phyloP scores from a whole-genome alignment of 2,329 filamentous ascomycete genomes.

The Madurella fahalii region DNA sequence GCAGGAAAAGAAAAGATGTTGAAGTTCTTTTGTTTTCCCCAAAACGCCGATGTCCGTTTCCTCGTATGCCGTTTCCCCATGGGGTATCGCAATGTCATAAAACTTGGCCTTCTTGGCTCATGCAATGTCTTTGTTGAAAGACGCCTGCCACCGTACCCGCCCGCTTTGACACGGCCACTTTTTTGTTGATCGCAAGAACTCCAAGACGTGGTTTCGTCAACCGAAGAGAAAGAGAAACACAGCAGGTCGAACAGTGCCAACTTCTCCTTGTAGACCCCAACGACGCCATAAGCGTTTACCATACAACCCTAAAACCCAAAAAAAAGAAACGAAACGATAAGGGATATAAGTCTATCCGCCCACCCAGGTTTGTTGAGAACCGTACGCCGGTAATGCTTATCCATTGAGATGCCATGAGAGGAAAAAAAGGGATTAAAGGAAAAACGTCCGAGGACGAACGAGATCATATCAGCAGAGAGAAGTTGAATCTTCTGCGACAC shows the following conservation, averaged over 20 bases:
- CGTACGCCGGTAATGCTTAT: conserved; percentile 33
- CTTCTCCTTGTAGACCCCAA: conserved; percentile 6
- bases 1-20: conserved; percentile 34
- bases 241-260: conserved; percentile 12
- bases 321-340: conserved; percentile 17
- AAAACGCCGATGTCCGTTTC: conserved; percentile 31
- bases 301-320: conserved; percentile 19
- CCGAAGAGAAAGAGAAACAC: conserved; percentile 18
- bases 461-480: conserved; percentile 27
- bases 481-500: conserved; percentile 32
- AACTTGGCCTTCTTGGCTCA: conserved; percentile 28
- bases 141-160: conserved; percentile 25
- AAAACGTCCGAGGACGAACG: conserved; percentile 21
- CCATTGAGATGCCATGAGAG: conserved; percentile 22
- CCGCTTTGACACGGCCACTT: conserved; percentile 18
- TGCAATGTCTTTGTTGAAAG: conserved; percentile 36
- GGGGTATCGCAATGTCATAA: conserved; percentile 31
- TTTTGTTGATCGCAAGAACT: conserved; percentile 23
- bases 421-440: conserved; percentile 16
- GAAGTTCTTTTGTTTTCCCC: conserved; percentile 35
- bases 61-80: conserved; percentile 29
- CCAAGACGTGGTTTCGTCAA: conserved; percentile 16
- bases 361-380: conserved; percentile 36
- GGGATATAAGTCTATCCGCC: conserved; percentile 29
- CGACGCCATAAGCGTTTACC: conserved; percentile 15